These are phyloP conservation scores for Pleurotus pulmonarius DNA, from an alignment of 768 basidiomycete genomes.

Conservation along the genomic window DNA sequence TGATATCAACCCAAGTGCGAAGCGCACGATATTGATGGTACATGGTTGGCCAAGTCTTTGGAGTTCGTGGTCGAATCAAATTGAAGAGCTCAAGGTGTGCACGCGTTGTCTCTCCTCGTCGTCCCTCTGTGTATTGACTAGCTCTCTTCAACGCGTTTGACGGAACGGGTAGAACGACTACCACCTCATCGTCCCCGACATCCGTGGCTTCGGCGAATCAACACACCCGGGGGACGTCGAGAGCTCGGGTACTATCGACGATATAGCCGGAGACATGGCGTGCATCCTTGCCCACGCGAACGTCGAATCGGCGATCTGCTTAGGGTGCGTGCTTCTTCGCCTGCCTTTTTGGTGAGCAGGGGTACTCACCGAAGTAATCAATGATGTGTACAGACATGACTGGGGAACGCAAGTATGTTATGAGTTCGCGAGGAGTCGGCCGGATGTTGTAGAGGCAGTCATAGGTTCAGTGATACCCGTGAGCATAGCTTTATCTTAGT, in stretches of 20 bases:
- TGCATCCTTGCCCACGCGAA: conserved; percentile 56
- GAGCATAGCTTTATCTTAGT: conserved; percentile 13
- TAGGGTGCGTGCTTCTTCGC: conserved; percentile 45
- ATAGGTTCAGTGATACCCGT: conserved; percentile 62
- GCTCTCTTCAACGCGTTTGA: not conserved
- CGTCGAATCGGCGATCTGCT: conserved; percentile 47
- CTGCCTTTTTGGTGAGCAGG: not conserved
- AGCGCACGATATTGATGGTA: conserved; percentile 58
- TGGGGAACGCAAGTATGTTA: conserved; percentile 72
- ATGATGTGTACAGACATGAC: conserved; percentile 49
- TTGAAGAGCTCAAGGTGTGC: conserved; percentile 56
- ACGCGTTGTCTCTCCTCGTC: not conserved
- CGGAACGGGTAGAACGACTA: conserved; percentile 45
- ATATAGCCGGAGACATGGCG: conserved; percentile 58
- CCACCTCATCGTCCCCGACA: conserved; percentile 55
- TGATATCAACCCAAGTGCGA: conserved; percentile 53
- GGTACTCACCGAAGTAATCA: too few relatives aligned
- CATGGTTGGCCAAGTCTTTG: conserved; percentile 81
- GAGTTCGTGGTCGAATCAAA: conserved; percentile 73
- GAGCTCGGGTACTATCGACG: conserved; percentile 54
- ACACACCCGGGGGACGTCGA: conserved; percentile 60
- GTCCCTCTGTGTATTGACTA: not conserved
- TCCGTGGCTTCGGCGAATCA: conserved; percentile 71
- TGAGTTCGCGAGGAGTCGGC: conserved; percentile 64
- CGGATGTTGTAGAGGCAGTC: conserved; percentile 59